phyloP scores from a whole-genome alignment of 768 basidiomycete species.

The Trametes cingulata region DNA sequence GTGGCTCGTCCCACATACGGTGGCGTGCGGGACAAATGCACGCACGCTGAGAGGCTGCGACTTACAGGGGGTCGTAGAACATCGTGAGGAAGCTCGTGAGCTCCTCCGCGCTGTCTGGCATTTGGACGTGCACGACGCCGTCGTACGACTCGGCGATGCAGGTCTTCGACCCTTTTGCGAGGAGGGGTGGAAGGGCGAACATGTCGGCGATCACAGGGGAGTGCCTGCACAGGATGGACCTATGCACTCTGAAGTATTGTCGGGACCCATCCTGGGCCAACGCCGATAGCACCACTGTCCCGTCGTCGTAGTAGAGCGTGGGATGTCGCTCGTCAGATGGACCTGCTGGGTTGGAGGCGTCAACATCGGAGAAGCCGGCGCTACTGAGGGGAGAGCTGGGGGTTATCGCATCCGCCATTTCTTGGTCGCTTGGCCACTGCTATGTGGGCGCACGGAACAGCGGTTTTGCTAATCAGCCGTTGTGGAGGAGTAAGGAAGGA shows the following conservation, averaged over 20 bases:
- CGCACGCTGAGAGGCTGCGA: background rate
- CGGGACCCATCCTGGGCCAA: conserved; percentile 15
- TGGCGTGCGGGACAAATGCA: background rate
- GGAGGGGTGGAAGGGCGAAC: conserved; percentile 30
- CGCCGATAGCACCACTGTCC: conserved; percentile 35
- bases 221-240: conserved; percentile 27
- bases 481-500: no score
- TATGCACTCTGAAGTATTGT: conserved; percentile 31
- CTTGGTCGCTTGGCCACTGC: background rate
- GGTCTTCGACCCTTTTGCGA: conserved; percentile 8
- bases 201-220: conserved; percentile 32
- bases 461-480: no score
- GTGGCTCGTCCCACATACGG: background rate
- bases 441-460: background rate
- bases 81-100: conserved; percentile 29
- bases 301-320: conserved; percentile 34
- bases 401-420: conserved; percentile 9
- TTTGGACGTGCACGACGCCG: conserved; percentile 31
- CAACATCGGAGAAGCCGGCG: background rate
- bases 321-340: conserved; percentile 23
- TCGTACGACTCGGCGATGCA: conserved; percentile 29
- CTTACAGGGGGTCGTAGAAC: conserved; percentile 33
- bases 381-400: conserved; percentile 1
- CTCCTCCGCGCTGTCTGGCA: conserved; percentile 33
- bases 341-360: background rate